Base-by-base conservation (phyloP, 2,329 filamentous ascomycete species). In the Macrophomina pseudophaseolina region DNA sequence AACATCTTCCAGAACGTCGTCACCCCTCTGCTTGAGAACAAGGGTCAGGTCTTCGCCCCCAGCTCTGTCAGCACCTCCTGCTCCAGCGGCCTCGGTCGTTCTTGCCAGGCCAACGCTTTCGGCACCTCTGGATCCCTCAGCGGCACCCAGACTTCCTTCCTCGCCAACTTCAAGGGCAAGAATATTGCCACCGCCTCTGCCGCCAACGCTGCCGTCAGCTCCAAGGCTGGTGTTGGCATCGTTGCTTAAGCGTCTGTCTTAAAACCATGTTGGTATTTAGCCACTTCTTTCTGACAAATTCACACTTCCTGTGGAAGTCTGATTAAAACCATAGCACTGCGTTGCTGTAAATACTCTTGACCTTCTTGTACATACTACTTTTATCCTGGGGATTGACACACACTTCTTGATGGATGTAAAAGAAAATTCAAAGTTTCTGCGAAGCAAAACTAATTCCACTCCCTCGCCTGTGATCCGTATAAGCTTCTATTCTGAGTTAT, bases 1-100 rank as follows among this genome's bases (percentile, higher is more conserved):
- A 87, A 86, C 71, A 76, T 85, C 56, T 88, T 87, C 80, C 82
- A 86, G 75, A 84, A 86, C 70, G 81, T 88, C 64, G 73, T 75
- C 14, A 76, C 78, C 23, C 74, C 80, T 23, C 72, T 76, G 63
- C 74, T 83, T 54, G 79, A 83, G 67, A 75, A 79, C 64, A 70
- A 71, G n/a, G 82, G 81, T 7, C 67, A 78, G 68, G 70, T 82
- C 56, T 83, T 82, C 69, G 69, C 74, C 0, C 76, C 77, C 6
- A 68, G 76, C 18, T 73, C 68, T 52, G 74, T 77, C 40, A 82
- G 80, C 71, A 71, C 75, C 23, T 73, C 72, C 52, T 87, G 85
- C 80, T 72, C 73, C 30, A 66, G 77, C 18, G 74, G 75, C 67
- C 80, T 88, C 3, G 84, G 85, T 68, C 84, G 79, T 68, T 74